Evolutionary conservation across 2,329 filamentous ascomycete genomes (phyloP), one percentile per base, ranked within the genome.

Genomic region (Fusarium pseudonygamai): DNA sequence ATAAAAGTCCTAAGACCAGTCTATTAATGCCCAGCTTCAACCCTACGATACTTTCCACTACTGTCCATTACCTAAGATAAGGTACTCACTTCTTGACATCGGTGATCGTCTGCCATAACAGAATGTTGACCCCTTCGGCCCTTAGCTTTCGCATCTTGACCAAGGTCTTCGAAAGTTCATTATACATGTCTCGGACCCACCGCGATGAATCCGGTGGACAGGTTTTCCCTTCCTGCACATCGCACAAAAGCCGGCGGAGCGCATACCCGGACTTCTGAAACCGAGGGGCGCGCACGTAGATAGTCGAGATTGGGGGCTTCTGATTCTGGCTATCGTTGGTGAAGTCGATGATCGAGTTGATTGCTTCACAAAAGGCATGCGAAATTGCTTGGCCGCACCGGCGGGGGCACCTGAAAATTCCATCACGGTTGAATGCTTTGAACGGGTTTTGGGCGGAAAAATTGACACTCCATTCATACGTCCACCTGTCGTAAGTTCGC

Each of bases 151-250:
- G 49, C 32, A 12, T 36, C 5, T 7, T 13, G 12, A 12, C 6
- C 2, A 52, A 36, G 9, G 10, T 7, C 24, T 26, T 7, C 24
- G 9, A 7, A 37, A 53, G 4, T 26, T 7, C 7, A 20, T 0
- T 3, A 26, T 37, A 7, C 49, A 14, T 20, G 5, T 26, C 6
- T 22, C 2, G 3, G 8, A 15, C 3, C 49, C 49, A 52, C 10
- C 2, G 9, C 3, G 6, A 0, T 10, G 22, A 26, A 49, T 5
- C 4, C 13, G 8, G 11, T n/a, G 3, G 6, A 13, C 11, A 8
- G 10, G 5, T 11, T 11, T 15, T 18, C 6, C 49, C n/a, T 26
- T 22, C 9, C 32, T 52, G 32, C 32, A 26, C 13, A 7, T 37
- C 18, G n/a, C 9, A 2, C 10, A 52, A 5, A 15, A 7, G 3